phyloP scores from a whole-genome alignment of 2,329 filamentous ascomycete species.

The Colletotrichum sidae region DNA sequence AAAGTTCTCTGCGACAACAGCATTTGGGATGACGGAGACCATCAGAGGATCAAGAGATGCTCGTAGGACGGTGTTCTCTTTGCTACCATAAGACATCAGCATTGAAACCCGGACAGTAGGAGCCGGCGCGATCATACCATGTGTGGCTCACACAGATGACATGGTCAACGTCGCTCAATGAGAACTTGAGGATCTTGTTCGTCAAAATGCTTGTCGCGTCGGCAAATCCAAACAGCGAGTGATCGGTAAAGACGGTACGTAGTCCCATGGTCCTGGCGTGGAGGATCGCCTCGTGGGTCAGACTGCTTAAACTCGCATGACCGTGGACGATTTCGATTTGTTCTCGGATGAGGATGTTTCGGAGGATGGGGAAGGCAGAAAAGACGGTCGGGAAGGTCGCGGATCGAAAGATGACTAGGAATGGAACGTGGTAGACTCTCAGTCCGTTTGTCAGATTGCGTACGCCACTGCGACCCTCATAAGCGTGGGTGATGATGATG shows the following conservation, averaged over 20 bases:
- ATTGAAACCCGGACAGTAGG: neutral
- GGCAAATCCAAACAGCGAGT: slow-evolving; percentile 96
- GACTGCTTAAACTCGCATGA: slow-evolving; percentile 91
- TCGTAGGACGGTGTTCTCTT: slow-evolving; percentile 96
- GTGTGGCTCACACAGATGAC: slow-evolving; percentile 99
- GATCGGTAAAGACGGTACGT: slow-evolving; percentile 95
- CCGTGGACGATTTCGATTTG: slow-evolving; percentile 97
- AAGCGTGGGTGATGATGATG: slow-evolving; percentile 96
- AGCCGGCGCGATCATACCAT: slow-evolving; percentile 68
- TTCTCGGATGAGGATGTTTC: slow-evolving; percentile 95
- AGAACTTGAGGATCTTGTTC: slow-evolving; percentile 97
- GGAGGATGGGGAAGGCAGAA: slow-evolving; percentile 97
- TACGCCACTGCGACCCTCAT: slow-evolving; percentile 89
- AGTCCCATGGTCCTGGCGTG: slow-evolving; percentile 97
- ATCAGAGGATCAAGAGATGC: slow-evolving; percentile 95
- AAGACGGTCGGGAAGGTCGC: slow-evolving; percentile 97
- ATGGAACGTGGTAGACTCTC: slow-evolving; percentile 98
- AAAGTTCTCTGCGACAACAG: slow-evolving; percentile 97
- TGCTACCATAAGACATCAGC: slow-evolving; percentile 65
- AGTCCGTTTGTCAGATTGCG: slow-evolving; percentile 97
- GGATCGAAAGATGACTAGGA: slow-evolving; percentile 94
- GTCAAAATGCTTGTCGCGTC: slow-evolving; percentile 96
- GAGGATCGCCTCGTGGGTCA: slow-evolving; percentile 94
- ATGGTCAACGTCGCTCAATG: slow-evolving; percentile 95
- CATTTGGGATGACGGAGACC: slow-evolving; percentile 98